phyloP scores from a whole-genome alignment of 2,329 filamentous ascomycete species.

The Hypoxylon sp. region DNA sequence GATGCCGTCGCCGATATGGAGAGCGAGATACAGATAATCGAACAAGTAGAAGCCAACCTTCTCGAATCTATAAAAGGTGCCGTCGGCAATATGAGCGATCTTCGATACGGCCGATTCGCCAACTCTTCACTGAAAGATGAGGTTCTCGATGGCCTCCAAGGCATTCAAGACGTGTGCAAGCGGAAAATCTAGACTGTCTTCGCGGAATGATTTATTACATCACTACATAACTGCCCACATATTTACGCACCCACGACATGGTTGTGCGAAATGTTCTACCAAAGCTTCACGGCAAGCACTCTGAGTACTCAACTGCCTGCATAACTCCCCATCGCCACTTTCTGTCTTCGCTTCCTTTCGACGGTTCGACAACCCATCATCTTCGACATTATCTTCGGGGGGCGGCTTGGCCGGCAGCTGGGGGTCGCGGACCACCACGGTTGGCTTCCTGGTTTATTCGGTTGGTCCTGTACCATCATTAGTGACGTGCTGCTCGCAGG shows the following conservation, averaged over 20 bases:
- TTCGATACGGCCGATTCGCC: conserved; percentile 79
- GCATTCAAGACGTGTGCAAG: conserved; percentile 70
- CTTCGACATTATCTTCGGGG: conserved; percentile 38
- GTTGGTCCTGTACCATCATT: conserved; percentile 33
- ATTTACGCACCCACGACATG: conserved; percentile 8
- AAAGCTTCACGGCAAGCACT: conserved; percentile 3
- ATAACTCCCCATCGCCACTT: conserved; percentile 1
- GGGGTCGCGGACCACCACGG: conserved; percentile 33
- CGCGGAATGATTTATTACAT: conserved; percentile 34
- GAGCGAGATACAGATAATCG: conserved; percentile 70
- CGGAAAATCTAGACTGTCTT: conserved; percentile 48
- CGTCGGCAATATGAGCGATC: conserved; percentile 78
- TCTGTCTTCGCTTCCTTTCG: background rate
- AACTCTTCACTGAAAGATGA: conserved; percentile 70
- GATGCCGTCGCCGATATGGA: conserved; percentile 71
- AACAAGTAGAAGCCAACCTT: conserved; percentile 68
- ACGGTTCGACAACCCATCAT: conserved; percentile 1
- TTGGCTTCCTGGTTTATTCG: conserved; percentile 38
- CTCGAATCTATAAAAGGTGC: conserved; percentile 69
- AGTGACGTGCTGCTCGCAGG: conserved; percentile 20
- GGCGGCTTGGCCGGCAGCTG: conserved; percentile 41
- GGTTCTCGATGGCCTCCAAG: conserved; percentile 70
- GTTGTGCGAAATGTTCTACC: conserved; percentile 6
- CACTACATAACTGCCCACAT: conserved; percentile 29
- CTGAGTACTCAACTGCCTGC: background rate